phyloP scores from a whole-genome alignment of 1,284 basidiomycete species.

The Flammula alnicola region DNA sequence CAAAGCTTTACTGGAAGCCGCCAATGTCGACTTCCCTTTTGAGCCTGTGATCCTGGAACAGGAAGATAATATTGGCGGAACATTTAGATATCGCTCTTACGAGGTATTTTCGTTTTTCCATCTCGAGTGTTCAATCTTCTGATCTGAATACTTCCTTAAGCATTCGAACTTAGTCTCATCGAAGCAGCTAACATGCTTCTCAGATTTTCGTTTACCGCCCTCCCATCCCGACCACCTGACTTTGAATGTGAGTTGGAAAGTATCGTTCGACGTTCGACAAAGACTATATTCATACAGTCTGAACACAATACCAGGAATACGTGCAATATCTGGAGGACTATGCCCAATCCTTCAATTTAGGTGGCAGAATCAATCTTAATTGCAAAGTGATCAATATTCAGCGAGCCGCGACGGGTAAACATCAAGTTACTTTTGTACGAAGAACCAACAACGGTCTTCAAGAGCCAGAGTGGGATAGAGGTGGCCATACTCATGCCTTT shows the following conservation, averaged over 20 bases:
- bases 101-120: slow-evolving; percentile 31
- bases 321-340: slow-evolving; percentile 63
- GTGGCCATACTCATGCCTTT: neutral
- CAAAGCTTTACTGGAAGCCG: slow-evolving; percentile 57
- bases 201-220: slow-evolving; percentile 62
- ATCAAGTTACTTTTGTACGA: slow-evolving; percentile 18
- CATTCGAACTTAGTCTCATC: slow-evolving; percentile 62
- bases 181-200: slow-evolving; percentile 68
- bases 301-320: slow-evolving; percentile 44
- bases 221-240: slow-evolving; percentile 62
- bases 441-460: neutral
- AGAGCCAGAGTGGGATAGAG: slow-evolving; percentile 8
- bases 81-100: slow-evolving; percentile 53
- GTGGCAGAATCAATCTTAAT: slow-evolving; percentile 46
- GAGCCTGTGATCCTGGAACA: slow-evolving; percentile 62
- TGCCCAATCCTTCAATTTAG: slow-evolving; percentile 49
- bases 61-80: slow-evolving; percentile 66
- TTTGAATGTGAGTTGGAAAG: slow-evolving; percentile 37
- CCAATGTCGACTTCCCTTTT: slow-evolving; percentile 45
- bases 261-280: neutral
- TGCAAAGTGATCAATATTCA: slow-evolving; percentile 40
- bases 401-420: slow-evolving; percentile 11
- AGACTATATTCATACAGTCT: neutral
- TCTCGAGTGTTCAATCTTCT: neutral
- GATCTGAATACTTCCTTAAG: slow-evolving; percentile 36